Conservation (phyloP, 768 basidiomycete species). For the Erythrobasidium yunnanense region DNA sequence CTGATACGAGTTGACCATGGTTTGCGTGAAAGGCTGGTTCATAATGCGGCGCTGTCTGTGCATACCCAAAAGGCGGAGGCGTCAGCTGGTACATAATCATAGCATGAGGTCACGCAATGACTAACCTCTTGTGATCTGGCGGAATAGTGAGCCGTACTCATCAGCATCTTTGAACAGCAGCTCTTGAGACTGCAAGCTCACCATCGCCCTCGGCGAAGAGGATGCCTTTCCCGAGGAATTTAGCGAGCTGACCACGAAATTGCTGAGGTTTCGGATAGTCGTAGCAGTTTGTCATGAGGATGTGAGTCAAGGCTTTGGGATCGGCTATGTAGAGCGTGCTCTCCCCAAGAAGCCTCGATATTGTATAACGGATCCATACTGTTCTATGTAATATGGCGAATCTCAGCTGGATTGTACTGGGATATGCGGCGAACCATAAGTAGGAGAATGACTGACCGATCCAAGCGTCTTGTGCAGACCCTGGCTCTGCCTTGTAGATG, state of each 20-base stretch:
- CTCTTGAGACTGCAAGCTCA: not conserved
- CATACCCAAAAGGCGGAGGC: constrained; percentile 23
- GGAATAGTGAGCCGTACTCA: too few species aligned
- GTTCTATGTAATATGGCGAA: not conserved
- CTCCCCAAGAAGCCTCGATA: constrained; percentile 1
- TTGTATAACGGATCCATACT: constrained; percentile 1
- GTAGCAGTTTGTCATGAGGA: constrained; percentile 30
- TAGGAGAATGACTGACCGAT: not conserved
- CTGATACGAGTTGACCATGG: constrained; percentile 20
- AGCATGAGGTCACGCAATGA: constrained; percentile 10
- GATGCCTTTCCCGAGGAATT: constrained; percentile 33
- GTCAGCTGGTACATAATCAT: not conserved
- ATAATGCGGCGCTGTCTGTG: constrained; percentile 31
- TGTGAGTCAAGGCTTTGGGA: constrained; percentile 28
- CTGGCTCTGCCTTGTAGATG: not conserved
- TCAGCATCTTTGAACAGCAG: too few species aligned
- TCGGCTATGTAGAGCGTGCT: constrained; percentile 29
- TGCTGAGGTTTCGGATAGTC: constrained; percentile 32
- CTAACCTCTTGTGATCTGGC: too few species aligned
- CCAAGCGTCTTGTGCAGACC: not conserved
- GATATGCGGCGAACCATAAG: too few species aligned
- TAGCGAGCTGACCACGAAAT: constrained; percentile 27
- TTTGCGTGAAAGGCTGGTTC: constrained; percentile 27
- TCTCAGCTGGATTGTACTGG: not conserved
- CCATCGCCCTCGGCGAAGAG: constrained; percentile 33